Conservation (phyloP, 805 yeast species). For the Phaffomyces thermotolerans region DNA sequence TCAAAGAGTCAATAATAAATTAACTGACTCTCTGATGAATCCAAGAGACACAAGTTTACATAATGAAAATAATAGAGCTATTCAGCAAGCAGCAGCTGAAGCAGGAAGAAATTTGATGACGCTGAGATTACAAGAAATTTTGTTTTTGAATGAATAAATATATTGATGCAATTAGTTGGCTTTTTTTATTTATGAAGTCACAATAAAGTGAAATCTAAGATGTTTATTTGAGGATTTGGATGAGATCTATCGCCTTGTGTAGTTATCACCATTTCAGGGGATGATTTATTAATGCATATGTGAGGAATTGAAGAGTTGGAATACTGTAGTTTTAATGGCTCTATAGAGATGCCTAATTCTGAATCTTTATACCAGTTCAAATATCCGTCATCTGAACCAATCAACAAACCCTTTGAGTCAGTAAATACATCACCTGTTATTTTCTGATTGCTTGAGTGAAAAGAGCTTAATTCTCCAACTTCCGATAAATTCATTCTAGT, state of each 20-base stretch:
- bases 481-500: slow-evolving; percentile 23
- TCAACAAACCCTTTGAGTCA: slow-evolving; percentile 21
- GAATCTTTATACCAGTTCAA: slow-evolving; percentile 19
- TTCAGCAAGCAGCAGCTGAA: slow-evolving; percentile 15
- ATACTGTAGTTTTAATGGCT: not conserved
- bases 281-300: slow-evolving; percentile 12
- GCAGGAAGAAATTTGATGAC: slow-evolving; percentile 20
- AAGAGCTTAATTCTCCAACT: slow-evolving; percentile 8
- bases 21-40: not conserved
- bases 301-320: slow-evolving; percentile 10
- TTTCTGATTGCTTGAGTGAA: slow-evolving; percentile 17
- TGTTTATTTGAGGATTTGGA: slow-evolving; percentile 7
- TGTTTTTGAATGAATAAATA: slow-evolving; percentile 19
- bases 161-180: not conserved
- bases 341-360: slow-evolving; percentile 14
- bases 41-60: not conserved
- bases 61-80: not conserved
- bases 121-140: slow-evolving; percentile 21
- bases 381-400: slow-evolving; percentile 21
- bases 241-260: slow-evolving; percentile 17
- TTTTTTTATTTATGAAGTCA: not conserved
- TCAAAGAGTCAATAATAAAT: not conserved
- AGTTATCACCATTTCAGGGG: slow-evolving; percentile 10
- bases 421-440: slow-evolving; percentile 18
- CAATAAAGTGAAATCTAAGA: not conserved